A percentile compares a stretch with the other conserved stretches of the same genome.
These are phyloP conservation scores for Heliamphora pulchella DNA, from an alignment of 179 eudicot species.

Conservation along the genomic window DNA sequence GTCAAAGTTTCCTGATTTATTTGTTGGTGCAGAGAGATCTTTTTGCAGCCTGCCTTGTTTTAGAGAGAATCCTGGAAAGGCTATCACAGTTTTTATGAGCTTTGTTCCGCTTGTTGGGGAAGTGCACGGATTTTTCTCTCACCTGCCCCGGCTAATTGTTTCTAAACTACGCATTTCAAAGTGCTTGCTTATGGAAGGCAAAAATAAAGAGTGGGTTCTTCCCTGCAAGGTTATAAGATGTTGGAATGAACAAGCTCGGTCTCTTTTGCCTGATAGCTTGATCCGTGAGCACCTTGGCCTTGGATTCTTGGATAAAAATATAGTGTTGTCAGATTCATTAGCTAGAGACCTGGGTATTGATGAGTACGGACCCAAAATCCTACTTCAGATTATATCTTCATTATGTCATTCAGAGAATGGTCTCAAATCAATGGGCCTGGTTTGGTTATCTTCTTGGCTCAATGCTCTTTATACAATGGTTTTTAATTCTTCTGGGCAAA, in stretches of 20 bases:
- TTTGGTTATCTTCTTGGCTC: constrained; percentile 69
- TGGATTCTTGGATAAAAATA: constrained; percentile 61
- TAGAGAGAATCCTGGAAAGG: constrained; percentile 59
- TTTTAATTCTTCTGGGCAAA: constrained; percentile 33
- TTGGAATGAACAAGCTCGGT: constrained; percentile 65
- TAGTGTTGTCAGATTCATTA: constrained; percentile 57
- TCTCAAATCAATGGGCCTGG: constrained; percentile 55
- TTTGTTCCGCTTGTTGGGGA: constrained; percentile 93
- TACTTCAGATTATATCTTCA: constrained; percentile 61
- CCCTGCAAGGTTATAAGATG: constrained; percentile 84
- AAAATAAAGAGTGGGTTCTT: constrained; percentile 64
- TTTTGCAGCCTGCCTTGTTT: constrained; percentile 78
- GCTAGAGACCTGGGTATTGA: constrained; percentile 77
- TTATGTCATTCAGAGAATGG: constrained; percentile 46
- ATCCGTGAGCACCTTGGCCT: constrained; percentile 75
- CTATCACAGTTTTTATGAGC: constrained; percentile 73
- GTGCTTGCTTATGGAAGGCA: constrained; percentile 78
- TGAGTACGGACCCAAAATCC: constrained; percentile 74
- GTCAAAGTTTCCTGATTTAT: constrained; percentile 77
- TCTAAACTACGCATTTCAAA: constrained; percentile 76
- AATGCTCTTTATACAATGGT: constrained; percentile 53
- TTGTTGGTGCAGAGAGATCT: constrained; percentile 64
- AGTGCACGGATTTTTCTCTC: constrained; percentile 88
- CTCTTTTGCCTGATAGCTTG: constrained; percentile 59
- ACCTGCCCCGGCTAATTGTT: constrained; percentile 75